Evolutionary conservation across 768 basidiomycete species (phyloP), one percentile per base, ranked within the genome.

Genomic region (Lactarius hengduanensis): DNA sequence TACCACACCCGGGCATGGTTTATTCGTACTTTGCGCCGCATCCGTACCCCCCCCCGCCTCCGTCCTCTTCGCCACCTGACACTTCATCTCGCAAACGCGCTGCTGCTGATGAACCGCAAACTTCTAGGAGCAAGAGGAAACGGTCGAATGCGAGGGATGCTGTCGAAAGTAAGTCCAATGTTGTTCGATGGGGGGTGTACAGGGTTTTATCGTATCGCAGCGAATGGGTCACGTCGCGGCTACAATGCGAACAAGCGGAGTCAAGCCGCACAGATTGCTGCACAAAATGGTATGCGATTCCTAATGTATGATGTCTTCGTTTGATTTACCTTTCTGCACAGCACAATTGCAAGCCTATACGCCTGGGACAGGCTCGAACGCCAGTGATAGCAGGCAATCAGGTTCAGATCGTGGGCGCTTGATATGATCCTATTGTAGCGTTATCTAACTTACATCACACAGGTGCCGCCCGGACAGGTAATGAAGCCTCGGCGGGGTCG

Each of bases 221-320:
- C 69, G 63, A 73, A 68, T 18, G 69, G 83, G 55, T 84, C 86
- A 45, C 86, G 85, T 77, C 85, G 88, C 70, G 89, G 87, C 53
- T 87, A 86, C 71, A 88, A 82, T 68, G 78, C 86, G 61, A 90
- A 87, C 79, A 91, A 89, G 76, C 87, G 89, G 65, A 86, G 77
- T 68, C 89, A 91, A 64, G 85, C 86, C 30, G 87, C 86, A 2
- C 83, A 86, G 71, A 84, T 85, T 71, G 82, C 83, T 36, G 84
- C 85, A 53, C 83, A 86, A 73, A 87, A 85, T 71, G 86, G 89
- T 90, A 72, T 65, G 79, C 64, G 56, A 40, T 60, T 59, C 59
- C 43, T 53, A 55, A 47, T 59, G 57, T 63, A 38, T 69, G 36
- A 32, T 43, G 34, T 50, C 57, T 40, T 41, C 43, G 63, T 59